Conservation (phyloP, 2,329 filamentous ascomycete species). For the Colletotrichum coccodes region DNA sequence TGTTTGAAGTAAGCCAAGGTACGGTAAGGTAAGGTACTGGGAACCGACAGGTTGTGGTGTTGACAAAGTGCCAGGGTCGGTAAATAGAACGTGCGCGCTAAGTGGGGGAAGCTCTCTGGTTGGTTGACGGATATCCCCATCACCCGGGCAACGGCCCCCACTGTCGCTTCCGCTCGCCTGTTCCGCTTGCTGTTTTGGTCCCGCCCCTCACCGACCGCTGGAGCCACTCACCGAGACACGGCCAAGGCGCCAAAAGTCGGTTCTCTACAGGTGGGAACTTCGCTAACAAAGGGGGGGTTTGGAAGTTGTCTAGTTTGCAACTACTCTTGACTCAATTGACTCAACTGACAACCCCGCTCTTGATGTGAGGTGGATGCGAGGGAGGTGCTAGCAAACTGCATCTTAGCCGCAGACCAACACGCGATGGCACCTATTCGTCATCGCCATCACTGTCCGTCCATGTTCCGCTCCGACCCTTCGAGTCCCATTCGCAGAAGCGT, state of each 20-base stretch:
- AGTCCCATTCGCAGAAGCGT: not conserved
- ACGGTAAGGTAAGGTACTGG: not conserved
- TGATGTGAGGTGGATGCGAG: not conserved
- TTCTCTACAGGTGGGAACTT: not conserved
- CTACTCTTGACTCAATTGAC: not conserved
- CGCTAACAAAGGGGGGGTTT: not conserved
- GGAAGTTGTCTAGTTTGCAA: too few relatives aligned
- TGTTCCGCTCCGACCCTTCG: not conserved
- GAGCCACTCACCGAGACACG: not conserved
- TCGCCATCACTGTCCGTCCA: not conserved
- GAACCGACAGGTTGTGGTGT: not conserved
- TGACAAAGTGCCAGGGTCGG: constrained; percentile 26
- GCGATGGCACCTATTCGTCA: not conserved
- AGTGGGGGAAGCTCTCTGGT: constrained; percentile 19
- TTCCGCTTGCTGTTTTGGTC: not conserved
- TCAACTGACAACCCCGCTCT: not conserved
- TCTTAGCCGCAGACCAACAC: too few relatives aligned
- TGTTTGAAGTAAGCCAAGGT: constrained; percentile 3
- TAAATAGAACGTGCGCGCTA: constrained; percentile 31
- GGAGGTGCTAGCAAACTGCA: not conserved
- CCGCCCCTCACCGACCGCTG: not conserved
- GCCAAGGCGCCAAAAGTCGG: not conserved
- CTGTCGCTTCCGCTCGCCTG: not conserved
- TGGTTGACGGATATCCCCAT: not conserved
- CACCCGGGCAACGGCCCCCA: constrained; percentile 10